A percentile compares a stretch with the other conserved stretches of the same genome.
phyloP scores from a whole-genome alignment of 257 asterid genomes.

The Ocimum tenuiflorum region DNA sequence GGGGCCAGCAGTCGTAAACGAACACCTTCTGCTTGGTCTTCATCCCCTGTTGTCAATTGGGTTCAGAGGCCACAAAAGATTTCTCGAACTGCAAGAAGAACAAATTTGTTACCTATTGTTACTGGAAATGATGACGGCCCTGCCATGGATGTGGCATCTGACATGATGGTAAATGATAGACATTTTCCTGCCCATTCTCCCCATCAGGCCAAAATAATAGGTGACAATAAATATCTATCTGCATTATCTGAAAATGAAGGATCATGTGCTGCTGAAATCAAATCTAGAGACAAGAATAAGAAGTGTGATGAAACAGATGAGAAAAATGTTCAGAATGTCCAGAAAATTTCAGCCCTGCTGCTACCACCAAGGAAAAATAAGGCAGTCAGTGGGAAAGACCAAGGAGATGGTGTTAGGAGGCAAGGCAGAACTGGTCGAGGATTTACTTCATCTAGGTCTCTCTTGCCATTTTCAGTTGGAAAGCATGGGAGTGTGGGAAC shows the following conservation, averaged over 20 bases:
- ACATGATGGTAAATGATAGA: slow-evolving; percentile 47
- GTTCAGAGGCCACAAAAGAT: slow-evolving; percentile 80
- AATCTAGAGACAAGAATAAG: slow-evolving; percentile 54
- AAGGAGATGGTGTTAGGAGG: slow-evolving; percentile 66
- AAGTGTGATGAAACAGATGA: slow-evolving; percentile 58
- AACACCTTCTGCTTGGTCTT: slow-evolving; percentile 60
- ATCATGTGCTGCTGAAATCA: slow-evolving; percentile 68
- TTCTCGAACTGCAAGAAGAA: slow-evolving; percentile 79
- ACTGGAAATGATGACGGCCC: slow-evolving; percentile 54
- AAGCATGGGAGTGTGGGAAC: slow-evolving; percentile 68
- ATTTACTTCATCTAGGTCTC: slow-evolving; percentile 60
- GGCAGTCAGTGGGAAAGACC: slow-evolving; percentile 44
- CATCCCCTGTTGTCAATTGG: slow-evolving; percentile 86
- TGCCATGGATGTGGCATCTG: slow-evolving; percentile 39
- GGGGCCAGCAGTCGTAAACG: slow-evolving; percentile 69
- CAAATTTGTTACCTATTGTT: slow-evolving; percentile 56
- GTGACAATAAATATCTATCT: slow-evolving; percentile 55
- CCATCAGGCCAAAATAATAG: slow-evolving; percentile 57
- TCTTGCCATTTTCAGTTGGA: slow-evolving; percentile 58
- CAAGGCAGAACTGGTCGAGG: slow-evolving; percentile 88
- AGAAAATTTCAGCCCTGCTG: slow-evolving; percentile 67
- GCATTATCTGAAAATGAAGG: slow-evolving; percentile 84
- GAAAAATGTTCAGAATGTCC: slow-evolving; percentile 61
- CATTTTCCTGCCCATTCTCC: slow-evolving; percentile 59
- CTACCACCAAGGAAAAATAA: slow-evolving; percentile 79